Conservation (phyloP, 768 basidiomycete genomes). For the Amanita polypyramis region DNA sequence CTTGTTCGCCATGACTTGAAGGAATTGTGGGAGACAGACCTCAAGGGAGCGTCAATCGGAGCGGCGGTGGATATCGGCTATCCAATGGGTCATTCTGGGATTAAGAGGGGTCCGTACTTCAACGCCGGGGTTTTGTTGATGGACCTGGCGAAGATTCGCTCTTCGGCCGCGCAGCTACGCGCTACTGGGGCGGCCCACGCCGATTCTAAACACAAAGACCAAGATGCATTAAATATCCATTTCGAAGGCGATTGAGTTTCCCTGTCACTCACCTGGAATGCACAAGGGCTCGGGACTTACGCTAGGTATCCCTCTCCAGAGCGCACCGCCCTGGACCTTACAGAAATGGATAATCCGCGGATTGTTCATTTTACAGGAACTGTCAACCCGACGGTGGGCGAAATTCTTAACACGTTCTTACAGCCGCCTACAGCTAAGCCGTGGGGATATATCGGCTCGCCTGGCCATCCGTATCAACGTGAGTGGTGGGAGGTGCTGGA, state of each 20-base stretch:
- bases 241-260: slow-evolving; percentile 33
- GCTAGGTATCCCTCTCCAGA: slow-evolving; percentile 24
- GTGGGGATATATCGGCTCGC: slow-evolving; percentile 46
- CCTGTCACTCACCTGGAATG: slow-evolving; percentile 39
- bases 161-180: slow-evolving; percentile 16
- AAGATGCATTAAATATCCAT: slow-evolving; percentile 39
- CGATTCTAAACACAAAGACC: slow-evolving; percentile 28
- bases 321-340: slow-evolving; percentile 21
- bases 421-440: slow-evolving; percentile 46
- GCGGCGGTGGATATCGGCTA: slow-evolving; percentile 38
- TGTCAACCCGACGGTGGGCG: slow-evolving; percentile 32
- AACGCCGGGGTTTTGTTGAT: slow-evolving; percentile 46
- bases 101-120: slow-evolving; percentile 31
- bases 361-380: slow-evolving; percentile 55
- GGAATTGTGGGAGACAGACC: slow-evolving; percentile 34
- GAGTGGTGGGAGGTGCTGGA: slow-evolving; percentile 38
- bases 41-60: slow-evolving; percentile 29
- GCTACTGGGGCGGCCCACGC: slow-evolving; percentile 16
- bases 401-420: slow-evolving; percentile 39
- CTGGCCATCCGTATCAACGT: slow-evolving; percentile 34
- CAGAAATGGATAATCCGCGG: slow-evolving; percentile 26
- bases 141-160: slow-evolving; percentile 31
- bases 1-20: slow-evolving; percentile 30
- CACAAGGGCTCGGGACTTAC: slow-evolving; percentile 48
- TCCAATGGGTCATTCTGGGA: slow-evolving; percentile 33